Conservation (phyloP, 306 rosid genomes). For the Leucaena leucocephala region DNA sequence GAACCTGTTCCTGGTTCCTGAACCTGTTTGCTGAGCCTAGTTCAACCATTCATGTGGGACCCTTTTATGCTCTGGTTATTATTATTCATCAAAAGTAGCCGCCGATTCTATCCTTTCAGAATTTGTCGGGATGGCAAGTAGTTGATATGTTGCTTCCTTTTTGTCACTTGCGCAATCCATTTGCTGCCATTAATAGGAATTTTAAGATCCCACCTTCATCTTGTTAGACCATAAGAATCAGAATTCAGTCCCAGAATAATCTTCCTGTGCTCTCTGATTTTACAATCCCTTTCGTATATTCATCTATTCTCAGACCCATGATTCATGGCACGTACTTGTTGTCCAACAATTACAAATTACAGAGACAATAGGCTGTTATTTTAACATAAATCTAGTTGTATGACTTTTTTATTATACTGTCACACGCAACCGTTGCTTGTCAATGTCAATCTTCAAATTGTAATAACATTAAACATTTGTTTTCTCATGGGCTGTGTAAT, state of each 20-base stretch:
- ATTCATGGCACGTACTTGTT: not conserved
- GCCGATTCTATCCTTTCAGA: not conserved
- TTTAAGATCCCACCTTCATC: not conserved
- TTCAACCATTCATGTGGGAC: not conserved
- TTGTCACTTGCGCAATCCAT: not conserved
- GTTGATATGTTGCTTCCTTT: not conserved
- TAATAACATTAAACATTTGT: not conserved
- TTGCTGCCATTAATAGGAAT: not conserved
- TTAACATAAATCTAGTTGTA: not conserved
- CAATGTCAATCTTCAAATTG: not conserved
- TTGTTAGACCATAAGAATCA: too few relatives aligned
- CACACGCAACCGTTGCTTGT: slow-evolving; percentile 8
- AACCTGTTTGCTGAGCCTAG: not conserved
- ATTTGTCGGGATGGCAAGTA: not conserved
- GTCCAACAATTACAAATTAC: not conserved
- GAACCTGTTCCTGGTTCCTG: not conserved
- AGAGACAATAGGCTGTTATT: not conserved
- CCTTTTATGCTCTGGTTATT: not conserved
- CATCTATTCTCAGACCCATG: not conserved
- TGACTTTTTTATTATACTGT: not conserved
- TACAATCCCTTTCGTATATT: not conserved
- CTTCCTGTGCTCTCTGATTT: not conserved
- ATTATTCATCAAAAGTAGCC: not conserved
- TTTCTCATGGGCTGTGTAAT: not conserved
- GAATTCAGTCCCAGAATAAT: too few relatives aligned